A percentile compares a stretch with the other conserved stretches of the same genome.
Evolutionary conservation across 805 yeast species (phyloP).

Genomic region (Tetrapisispora fleetii): DNA sequence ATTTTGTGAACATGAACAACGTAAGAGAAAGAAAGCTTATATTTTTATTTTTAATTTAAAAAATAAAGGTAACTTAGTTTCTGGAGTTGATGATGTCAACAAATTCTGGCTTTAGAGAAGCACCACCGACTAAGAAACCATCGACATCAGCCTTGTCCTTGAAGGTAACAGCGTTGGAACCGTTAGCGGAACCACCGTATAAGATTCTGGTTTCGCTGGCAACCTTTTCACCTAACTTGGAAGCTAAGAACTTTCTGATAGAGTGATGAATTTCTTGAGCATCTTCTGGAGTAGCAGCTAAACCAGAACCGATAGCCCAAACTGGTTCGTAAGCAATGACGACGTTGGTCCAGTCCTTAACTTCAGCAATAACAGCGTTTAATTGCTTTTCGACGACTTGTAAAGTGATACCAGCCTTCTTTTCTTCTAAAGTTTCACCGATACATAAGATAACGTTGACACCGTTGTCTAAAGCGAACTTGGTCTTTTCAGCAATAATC

Average conservation of each 20-base stretch:
- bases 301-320: constrained; percentile 99
- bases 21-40: background rate
- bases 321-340: constrained; percentile 99
- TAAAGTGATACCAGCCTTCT: constrained; percentile 79
- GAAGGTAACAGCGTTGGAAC: constrained; percentile 82
- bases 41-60: background rate
- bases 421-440: constrained; percentile 95
- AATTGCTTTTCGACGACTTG: constrained; percentile 83
- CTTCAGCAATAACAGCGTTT: constrained; percentile 72
- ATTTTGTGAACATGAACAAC: background rate
- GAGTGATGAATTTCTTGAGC: constrained; percentile 91
- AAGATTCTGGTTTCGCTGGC: constrained; percentile 80
- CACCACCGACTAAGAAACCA: constrained; percentile 99
- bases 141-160: constrained; percentile 90
- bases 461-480: constrained; percentile 85
- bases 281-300: constrained; percentile 97
- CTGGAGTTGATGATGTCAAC: constrained; percentile 90
- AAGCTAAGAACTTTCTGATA: constrained; percentile 74
- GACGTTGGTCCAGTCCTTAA: constrained; percentile 80
- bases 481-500: constrained; percentile 86
- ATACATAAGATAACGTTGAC: constrained; percentile 89
- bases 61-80: constrained; percentile 34
- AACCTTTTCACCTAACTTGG: constrained; percentile 65
- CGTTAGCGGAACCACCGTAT: constrained; percentile 98
- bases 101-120: constrained; percentile 96